Base-by-base conservation (phyloP, 2,329 filamentous ascomycete genomes). In the Neonectria ditissima region DNA sequence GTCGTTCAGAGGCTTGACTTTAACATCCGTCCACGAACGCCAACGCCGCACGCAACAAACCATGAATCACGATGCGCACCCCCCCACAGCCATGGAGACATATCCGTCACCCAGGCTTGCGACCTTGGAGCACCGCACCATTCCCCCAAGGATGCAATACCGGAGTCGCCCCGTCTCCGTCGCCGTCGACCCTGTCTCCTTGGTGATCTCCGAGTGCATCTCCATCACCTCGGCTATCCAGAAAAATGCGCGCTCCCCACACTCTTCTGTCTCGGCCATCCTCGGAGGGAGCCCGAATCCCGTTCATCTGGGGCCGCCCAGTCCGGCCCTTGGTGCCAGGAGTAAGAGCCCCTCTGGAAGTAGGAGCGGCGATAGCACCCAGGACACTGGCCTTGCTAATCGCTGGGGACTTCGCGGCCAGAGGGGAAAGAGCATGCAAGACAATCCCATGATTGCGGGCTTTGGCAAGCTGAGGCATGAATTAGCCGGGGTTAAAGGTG, bases 201-300 rank as follows among this genome's bases (percentile, higher is more conserved):
- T 99, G 73, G 94, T 99, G 69, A 97, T 97, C 67, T 97, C 95
- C 80, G 96, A 99, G 89, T 99, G 96, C 80, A 98, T 98, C 77
- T 95, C 94, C 48, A 95, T 99, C 81, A 98, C 96, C 14, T 97
- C 95, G 66, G 94, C 94, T 65, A 97, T 99, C 87, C 94, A 97
- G 75, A 99, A 99, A 82, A 91, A 97, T 87, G 92, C 94, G 68
- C 92, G 96, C 69, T 98, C 95, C 85, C 93, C 94, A 51, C 94
- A 98, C 78, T 97, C 94, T 13, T 97, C 94, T 5, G 96, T 99
- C 47, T 94, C 96, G 39, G 95, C 95, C 56, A 99, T 99, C 65
- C 85, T 99, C 32, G 96, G 96, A 54, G 93, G 93, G 68, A 87
- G 83, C 66, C 88, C 87, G 26, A 89, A 87, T 65, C 80, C 86